phyloP scores from a whole-genome alignment of 352 stramenopile species.

The Thalassiosira mediterranea region DNA sequence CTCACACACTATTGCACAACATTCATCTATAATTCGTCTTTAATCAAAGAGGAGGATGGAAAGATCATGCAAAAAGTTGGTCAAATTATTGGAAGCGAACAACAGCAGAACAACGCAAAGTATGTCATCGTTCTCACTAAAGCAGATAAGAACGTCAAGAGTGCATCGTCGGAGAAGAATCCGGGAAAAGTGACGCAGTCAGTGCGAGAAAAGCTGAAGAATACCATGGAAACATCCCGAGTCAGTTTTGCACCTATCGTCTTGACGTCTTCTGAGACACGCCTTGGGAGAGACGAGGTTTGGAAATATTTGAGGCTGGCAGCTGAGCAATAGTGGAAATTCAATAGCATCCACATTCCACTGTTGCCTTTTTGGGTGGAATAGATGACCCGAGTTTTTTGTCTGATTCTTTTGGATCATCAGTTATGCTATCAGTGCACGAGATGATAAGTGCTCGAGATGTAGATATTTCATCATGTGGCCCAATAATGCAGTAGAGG shows the following conservation, averaged over 20 bases:
- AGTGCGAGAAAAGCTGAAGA: slow-evolving; percentile 67
- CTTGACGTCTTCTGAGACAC: slow-evolving; percentile 77
- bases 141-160: slow-evolving; percentile 88
- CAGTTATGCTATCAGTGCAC: no score
- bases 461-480: no score
- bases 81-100: slow-evolving; percentile 33
- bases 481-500: no score
- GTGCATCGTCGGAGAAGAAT: slow-evolving; percentile 95
- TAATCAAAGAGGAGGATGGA: slow-evolving; percentile 82
- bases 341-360: no score
- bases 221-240: slow-evolving; percentile 70
- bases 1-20: no score
- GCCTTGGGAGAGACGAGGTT: slow-evolving; percentile 78
- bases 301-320: slow-evolving; percentile 84
- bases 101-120: slow-evolving; percentile 54
- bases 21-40: no score
- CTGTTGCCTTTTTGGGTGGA: no score
- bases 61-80: slow-evolving; percentile 84
- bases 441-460: no score
- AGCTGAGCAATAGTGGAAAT: no score
- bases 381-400: no score
- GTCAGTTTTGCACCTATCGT: slow-evolving; percentile 75
- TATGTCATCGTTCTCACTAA: slow-evolving; percentile 88
- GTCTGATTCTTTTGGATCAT: no score
- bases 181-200: slow-evolving; percentile 85